phyloP scores from a whole-genome alignment of 805 yeast genomes.

The Isabelozyma pseudorhagii region DNA sequence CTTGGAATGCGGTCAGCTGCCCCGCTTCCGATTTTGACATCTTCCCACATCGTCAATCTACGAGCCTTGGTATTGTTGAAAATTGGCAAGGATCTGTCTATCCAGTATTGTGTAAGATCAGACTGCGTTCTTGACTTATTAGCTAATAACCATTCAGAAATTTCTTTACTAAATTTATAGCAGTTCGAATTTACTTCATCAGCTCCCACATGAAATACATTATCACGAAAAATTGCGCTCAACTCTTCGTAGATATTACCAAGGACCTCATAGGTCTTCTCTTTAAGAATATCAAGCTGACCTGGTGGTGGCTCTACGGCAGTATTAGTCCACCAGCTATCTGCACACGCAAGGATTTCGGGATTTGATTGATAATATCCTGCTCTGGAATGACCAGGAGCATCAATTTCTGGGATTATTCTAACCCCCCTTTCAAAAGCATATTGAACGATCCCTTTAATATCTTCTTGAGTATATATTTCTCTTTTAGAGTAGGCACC shows the following conservation, averaged over 20 bases:
- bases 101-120: conserved; percentile 32
- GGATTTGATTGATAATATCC: conserved; percentile 29
- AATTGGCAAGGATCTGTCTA: conserved; percentile 32
- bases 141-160: conserved; percentile 25
- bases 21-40: conserved; percentile 18
- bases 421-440: conserved; percentile 36
- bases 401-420: conserved; percentile 39
- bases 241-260: conserved; percentile 31
- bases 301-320: conserved; percentile 42
- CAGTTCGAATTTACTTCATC: conserved; percentile 36
- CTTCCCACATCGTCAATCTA: conserved; percentile 41
- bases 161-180: conserved; percentile 25
- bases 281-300: conserved; percentile 32
- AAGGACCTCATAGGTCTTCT: conserved; percentile 30
- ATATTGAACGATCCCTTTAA: conserved; percentile 24
- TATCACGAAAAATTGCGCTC: conserved; percentile 26
- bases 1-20: conserved; percentile 26
- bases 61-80: conserved; percentile 17
- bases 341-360: conserved; percentile 26
- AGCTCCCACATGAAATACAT: conserved; percentile 40
- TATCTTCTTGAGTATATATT: conserved; percentile 23
- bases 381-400: conserved; percentile 40
- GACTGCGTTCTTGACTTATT: conserved; percentile 17
- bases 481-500: conserved; percentile 36
- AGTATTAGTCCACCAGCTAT: conserved; percentile 22